These are phyloP conservation scores for Yarrowia phangngaensis DNA, from an alignment of 805 yeast species.

Conservation along the genomic window DNA sequence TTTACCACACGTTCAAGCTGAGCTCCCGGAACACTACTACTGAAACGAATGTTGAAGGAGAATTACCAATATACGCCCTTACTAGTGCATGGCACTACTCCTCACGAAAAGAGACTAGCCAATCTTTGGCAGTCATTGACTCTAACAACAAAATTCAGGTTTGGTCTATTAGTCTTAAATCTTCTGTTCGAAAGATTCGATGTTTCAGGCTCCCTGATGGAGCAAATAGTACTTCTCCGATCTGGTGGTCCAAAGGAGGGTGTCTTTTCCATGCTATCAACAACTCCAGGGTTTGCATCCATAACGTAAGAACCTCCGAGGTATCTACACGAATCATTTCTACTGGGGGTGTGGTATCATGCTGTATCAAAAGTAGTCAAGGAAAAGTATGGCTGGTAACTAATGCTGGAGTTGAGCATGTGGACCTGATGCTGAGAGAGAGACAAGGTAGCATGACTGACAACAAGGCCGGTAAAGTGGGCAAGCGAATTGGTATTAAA, in stretches of 20 bases:
- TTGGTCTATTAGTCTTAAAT: slow-evolving; percentile 23
- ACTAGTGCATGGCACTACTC: slow-evolving; percentile 27
- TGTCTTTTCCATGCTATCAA: slow-evolving; percentile 8
- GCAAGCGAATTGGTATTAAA: neutral
- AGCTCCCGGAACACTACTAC: slow-evolving; percentile 4
- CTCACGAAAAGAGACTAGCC: slow-evolving; percentile 5
- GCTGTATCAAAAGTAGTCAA: slow-evolving; percentile 12
- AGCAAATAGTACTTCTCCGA: neutral
- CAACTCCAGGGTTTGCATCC: slow-evolving; percentile 16
- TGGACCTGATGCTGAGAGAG: slow-evolving; percentile 14
- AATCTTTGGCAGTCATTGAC: slow-evolving; percentile 24
- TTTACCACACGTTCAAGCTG: slow-evolving; percentile 16
- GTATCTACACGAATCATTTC: slow-evolving; percentile 1
- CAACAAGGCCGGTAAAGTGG: no score
- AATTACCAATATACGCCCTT: slow-evolving; percentile 1
- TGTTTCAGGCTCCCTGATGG: slow-evolving; percentile 23
- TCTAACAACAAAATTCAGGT: slow-evolving; percentile 26
- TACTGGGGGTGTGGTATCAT: slow-evolving; percentile 1
- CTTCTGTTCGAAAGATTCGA: slow-evolving; percentile 15
- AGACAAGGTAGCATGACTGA: no score
- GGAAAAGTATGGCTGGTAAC: slow-evolving; percentile 21
- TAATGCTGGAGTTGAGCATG: neutral
- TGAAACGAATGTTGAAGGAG: neutral
- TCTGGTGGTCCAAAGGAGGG: slow-evolving; percentile 23
- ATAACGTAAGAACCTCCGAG: slow-evolving; percentile 13